Evolutionary conservation across 2,329 filamentous ascomycete species (phyloP).

Genomic region (Colletotrichum sp.): DNA sequence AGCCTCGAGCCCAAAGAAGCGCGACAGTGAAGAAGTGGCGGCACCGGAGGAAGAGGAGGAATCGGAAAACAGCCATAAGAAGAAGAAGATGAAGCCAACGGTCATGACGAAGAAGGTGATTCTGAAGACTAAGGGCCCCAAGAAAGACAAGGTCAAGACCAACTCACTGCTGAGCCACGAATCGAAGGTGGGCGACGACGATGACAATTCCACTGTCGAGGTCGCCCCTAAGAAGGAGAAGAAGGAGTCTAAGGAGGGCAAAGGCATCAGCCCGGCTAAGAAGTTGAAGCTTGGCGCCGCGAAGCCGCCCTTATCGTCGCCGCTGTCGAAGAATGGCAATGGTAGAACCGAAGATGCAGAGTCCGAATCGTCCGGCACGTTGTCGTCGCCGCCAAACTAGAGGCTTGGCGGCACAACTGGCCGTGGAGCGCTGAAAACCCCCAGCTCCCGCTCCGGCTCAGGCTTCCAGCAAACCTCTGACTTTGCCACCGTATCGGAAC

Average conservation of each 20-base stretch:
- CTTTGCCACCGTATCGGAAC: background rate
- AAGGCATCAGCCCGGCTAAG: conserved; percentile 44
- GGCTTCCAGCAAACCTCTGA: background rate
- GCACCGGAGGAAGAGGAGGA: conserved; percentile 53
- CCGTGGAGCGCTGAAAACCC: background rate
- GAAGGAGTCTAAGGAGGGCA: conserved; percentile 24
- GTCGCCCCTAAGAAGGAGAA: conserved; percentile 45
- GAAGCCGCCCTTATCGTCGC: conserved; percentile 54
- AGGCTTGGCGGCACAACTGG: background rate
- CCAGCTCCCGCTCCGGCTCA: background rate
- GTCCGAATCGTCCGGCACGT: conserved; percentile 61
- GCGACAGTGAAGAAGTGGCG: conserved; percentile 58
- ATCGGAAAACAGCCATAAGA: conserved; percentile 57
- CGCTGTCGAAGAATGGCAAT: conserved; percentile 54
- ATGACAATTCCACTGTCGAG: conserved; percentile 26
- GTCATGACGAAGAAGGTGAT: conserved; percentile 57
- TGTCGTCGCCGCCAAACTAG: conserved; percentile 55
- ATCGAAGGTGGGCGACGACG: conserved; percentile 41
- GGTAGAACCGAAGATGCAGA: conserved; percentile 48
- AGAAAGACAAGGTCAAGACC: conserved; percentile 62
- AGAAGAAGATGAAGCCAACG: conserved; percentile 61
- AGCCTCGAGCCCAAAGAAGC: conserved; percentile 60
- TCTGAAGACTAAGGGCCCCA: conserved; percentile 57
- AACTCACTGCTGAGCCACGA: conserved; percentile 55
- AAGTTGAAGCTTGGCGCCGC: conserved; percentile 43